phyloP scores from a whole-genome alignment of 1,284 basidiomycete genomes.

The Apiotrichum domesticum region DNA sequence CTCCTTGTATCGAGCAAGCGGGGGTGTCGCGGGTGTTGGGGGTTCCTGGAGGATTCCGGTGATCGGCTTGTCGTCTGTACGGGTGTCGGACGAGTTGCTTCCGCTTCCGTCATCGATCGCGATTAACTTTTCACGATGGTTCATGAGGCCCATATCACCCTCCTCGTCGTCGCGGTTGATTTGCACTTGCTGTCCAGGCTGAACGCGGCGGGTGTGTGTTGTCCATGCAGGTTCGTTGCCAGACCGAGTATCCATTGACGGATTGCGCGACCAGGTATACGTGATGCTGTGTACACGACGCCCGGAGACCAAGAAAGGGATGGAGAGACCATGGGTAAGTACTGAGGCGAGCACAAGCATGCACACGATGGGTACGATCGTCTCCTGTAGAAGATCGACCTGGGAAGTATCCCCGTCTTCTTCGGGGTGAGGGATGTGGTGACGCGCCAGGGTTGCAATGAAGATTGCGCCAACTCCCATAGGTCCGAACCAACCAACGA shows the following conservation, averaged over 20 bases:
- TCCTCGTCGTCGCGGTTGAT: conserved; percentile 66
- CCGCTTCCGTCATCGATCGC: conserved; percentile 17
- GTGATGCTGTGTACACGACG: conserved; percentile 81
- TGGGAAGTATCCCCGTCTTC: conserved; percentile 53
- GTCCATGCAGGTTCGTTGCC: conserved; percentile 64
- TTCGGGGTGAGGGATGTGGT: conserved; percentile 57
- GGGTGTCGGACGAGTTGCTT: conserved; percentile 4
- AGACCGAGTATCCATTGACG: conserved; percentile 51
- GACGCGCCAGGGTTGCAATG: conserved; percentile 77
- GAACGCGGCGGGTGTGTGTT: conserved; percentile 63
- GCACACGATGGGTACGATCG: conserved; percentile 81
- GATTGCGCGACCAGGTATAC: conserved; percentile 72
- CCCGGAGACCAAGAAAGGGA: conserved; percentile 85
- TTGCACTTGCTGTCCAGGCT: conserved; percentile 62
- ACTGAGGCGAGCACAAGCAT: conserved; percentile 89
- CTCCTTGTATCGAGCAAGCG: conserved; percentile 59
- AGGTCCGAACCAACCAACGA: conserved; percentile 80
- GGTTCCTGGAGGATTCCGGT: conserved; percentile 15
- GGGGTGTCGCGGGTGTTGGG: conserved; percentile 28
- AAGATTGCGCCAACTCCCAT: conserved; percentile 84
- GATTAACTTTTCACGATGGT: conserved; percentile 9
- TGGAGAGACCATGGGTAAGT: conserved; percentile 78
- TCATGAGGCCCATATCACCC: conserved; percentile 28
- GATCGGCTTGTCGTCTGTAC: conserved; percentile 39
- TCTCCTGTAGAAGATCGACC: conserved; percentile 60